Evolutionary conservation across 169 alveolate genomes (phyloP).

Genomic region (Plasmodium gonderi): DNA sequence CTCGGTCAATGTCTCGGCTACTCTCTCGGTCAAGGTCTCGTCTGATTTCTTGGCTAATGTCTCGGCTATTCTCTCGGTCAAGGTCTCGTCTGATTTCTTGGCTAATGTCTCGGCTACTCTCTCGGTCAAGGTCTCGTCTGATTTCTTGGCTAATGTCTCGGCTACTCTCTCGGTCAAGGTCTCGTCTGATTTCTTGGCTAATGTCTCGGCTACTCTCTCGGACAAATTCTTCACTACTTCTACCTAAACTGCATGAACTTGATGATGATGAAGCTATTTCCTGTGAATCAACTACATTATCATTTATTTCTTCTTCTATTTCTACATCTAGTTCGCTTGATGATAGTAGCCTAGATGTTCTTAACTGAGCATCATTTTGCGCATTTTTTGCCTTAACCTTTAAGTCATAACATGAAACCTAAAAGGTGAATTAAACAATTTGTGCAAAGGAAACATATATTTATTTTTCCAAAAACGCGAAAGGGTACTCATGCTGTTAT

Average conservation of each 20-base stretch:
- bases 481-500: not conserved
- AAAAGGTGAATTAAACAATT: not conserved
- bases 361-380: not conserved
- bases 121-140: too few relatives aligned
- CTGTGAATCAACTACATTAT: not conserved
- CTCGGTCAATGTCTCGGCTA: too few relatives aligned
- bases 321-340: not conserved
- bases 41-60: too few relatives aligned
- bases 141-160: too few relatives aligned
- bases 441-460: not conserved
- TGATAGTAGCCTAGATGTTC: not conserved
- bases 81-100: too few relatives aligned
- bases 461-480: not conserved
- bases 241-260: not conserved
- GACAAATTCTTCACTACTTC: not conserved
- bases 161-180: too few relatives aligned
- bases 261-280: too few relatives aligned
- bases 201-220: too few relatives aligned
- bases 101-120: too few relatives aligned
- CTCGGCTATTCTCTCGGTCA: too few relatives aligned
- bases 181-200: too few relatives aligned
- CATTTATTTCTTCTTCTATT: not conserved
- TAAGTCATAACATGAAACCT: not conserved
- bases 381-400: not conserved
- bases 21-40: too few relatives aligned